These are phyloP conservation scores for Mortierella sp. DNA, from an alignment of 371 early-diverging fungal genomes.

Conservation along the genomic window DNA sequence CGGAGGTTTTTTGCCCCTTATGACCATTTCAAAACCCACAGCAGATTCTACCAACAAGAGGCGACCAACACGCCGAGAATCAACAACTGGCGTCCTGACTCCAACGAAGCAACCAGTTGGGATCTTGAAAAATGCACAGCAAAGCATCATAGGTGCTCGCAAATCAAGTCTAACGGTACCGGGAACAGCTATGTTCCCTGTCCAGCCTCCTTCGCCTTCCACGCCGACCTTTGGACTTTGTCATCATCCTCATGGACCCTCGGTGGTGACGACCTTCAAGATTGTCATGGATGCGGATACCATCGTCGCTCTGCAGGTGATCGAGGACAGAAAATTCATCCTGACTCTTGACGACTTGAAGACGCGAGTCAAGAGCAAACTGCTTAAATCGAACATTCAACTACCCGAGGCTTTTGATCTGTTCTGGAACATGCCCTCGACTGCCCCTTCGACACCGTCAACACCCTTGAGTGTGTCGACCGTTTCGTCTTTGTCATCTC, in stretches of 20 bases:
- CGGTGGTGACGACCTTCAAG: constrained; percentile 45
- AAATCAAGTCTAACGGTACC: constrained; percentile 43
- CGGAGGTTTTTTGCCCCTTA: constrained; percentile 13
- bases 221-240: background rate
- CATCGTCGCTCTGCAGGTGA: constrained; percentile 46
- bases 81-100: background rate
- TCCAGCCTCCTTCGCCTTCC: constrained; percentile 10
- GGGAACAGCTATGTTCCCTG: constrained; percentile 20
- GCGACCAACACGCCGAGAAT: constrained; percentile 29
- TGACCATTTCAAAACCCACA: background rate
- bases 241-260: no score
- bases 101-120: constrained; percentile 40
- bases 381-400: constrained; percentile 46
- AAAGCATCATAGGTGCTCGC: constrained; percentile 1
- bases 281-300: constrained; percentile 53
- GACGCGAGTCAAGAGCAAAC: constrained; percentile 24
- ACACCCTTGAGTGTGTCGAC: constrained; percentile 1
- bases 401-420: constrained; percentile 38
- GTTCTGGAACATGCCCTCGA: constrained; percentile 16
- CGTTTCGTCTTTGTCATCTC: constrained; percentile 4
- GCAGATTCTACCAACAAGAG: constrained; percentile 5
- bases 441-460: background rate
- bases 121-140: constrained; percentile 40
- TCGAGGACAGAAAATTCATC: constrained; percentile 30
- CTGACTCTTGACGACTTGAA: constrained; percentile 32